Evolutionary conservation across 805 yeast genomes (phyloP).

Genomic region (Candida michaelii): DNA sequence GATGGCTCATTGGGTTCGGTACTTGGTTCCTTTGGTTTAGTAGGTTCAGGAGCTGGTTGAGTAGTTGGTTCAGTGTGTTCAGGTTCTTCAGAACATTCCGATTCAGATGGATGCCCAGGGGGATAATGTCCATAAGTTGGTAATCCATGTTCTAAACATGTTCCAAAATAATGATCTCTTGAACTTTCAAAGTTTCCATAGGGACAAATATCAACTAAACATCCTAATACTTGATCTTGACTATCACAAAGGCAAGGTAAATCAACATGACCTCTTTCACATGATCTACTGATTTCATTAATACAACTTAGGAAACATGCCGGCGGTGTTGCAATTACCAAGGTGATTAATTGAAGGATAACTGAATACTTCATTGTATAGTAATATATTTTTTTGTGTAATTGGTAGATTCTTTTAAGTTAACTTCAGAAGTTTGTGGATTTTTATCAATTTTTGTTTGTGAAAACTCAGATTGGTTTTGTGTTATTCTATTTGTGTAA

Average conservation of each 20-base stretch:
- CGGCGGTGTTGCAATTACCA: slow-evolving; percentile 37
- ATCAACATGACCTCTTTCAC: slow-evolving; percentile 33
- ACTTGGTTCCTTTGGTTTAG: slow-evolving; percentile 1
- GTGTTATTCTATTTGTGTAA: too few species aligned
- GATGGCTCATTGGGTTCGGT: too few species aligned
- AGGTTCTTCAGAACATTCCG: background rate
- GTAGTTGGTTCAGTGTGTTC: slow-evolving; percentile 1
- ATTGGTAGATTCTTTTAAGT: too few species aligned
- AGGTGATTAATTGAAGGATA: background rate
- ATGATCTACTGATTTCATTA: slow-evolving; percentile 33
- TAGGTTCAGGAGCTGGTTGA: slow-evolving; percentile 3
- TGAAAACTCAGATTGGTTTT: too few species aligned
- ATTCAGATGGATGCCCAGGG: slow-evolving; percentile 8
- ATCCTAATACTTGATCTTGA: slow-evolving; percentile 39
- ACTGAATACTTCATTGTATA: too few species aligned
- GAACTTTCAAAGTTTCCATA: slow-evolving; percentile 42
- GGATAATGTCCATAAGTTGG: slow-evolving; percentile 15
- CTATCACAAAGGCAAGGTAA: slow-evolving; percentile 40
- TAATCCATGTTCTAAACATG: slow-evolving; percentile 41
- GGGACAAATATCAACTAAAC: slow-evolving; percentile 48
- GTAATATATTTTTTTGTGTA: too few species aligned
- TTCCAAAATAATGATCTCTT: slow-evolving; percentile 50
- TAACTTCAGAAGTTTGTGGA: too few species aligned
- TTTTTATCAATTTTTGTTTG: too few species aligned
- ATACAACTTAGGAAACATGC: slow-evolving; percentile 50